Evolutionary conservation across 768 basidiomycete species (phyloP).

Genomic region (Lentinula guzmanii): DNA sequence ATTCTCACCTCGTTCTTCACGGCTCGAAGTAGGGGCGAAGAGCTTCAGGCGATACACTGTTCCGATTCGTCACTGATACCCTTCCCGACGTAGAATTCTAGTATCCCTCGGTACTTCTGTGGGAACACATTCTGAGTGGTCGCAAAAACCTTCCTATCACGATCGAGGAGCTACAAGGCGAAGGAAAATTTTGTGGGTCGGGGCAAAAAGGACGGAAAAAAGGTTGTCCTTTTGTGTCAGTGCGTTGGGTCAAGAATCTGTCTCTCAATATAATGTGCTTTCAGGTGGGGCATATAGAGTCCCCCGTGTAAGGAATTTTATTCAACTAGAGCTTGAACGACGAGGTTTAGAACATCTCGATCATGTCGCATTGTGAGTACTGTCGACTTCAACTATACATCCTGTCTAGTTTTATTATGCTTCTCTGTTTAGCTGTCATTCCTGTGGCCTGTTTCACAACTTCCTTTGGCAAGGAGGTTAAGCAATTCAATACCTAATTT

Average conservation of each 20-base stretch:
- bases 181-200: slow-evolving; percentile 26
- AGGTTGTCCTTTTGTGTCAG: slow-evolving; percentile 27
- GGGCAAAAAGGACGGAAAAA: slow-evolving; percentile 20
- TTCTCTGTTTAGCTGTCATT: slow-evolving; percentile 8
- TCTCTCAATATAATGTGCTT: neutral
- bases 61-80: neutral
- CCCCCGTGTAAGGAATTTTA: slow-evolving; percentile 6
- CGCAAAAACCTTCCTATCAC: slow-evolving; percentile 14
- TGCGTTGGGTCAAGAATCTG: slow-evolving; percentile 3
- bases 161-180: slow-evolving; percentile 22
- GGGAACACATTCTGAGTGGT: slow-evolving; percentile 13
- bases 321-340: slow-evolving; percentile 1
- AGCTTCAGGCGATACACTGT: neutral
- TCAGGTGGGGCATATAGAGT: slow-evolving; percentile 7
- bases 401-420: neutral
- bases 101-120: neutral
- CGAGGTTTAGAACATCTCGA: slow-evolving; percentile 6
- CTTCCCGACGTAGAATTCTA: neutral
- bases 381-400: neutral
- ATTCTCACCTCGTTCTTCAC: neutral
- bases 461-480: slow-evolving; percentile 10
- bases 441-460: slow-evolving; percentile 13
- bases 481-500: slow-evolving; percentile 14
- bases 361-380: slow-evolving; percentile 8
- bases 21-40: neutral